Evolutionary conservation across 495 filamentous ascomycete genomes (phyloP).

Genomic region (Gamarada debralockiae): DNA sequence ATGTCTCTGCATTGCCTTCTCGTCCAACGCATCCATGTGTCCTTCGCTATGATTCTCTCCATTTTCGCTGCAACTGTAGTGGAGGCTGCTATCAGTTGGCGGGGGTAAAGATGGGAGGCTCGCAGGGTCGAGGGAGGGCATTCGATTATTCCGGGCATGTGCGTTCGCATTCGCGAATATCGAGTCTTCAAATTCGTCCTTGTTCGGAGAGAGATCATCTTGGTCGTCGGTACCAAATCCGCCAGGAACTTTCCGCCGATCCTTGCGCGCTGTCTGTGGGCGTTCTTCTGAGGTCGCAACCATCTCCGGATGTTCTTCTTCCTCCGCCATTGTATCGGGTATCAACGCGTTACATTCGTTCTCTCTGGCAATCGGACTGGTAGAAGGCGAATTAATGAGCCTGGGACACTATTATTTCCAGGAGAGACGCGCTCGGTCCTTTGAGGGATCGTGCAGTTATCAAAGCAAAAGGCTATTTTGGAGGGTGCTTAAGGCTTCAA

Average conservation of each 20-base stretch:
- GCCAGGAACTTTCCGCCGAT: constrained; percentile 21
- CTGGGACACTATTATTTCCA: not conserved
- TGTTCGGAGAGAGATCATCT: constrained; percentile 23
- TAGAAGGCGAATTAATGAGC: not conserved
- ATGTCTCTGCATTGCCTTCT: constrained; percentile 60
- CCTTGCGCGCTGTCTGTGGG: constrained; percentile 20
- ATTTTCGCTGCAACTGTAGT: constrained; percentile 15
- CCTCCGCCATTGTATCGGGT: constrained; percentile 19
- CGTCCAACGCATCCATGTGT: constrained; percentile 52
- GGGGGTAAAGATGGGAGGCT: constrained; percentile 20
- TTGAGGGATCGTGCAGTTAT: not conserved
- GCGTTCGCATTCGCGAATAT: constrained; percentile 7
- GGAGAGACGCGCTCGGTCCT: constrained; percentile 7
- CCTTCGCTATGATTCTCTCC: constrained; percentile 21
- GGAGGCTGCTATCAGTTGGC: constrained; percentile 20
- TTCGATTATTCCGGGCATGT: constrained; percentile 10
- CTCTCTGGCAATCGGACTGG: not conserved
- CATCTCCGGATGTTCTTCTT: constrained; percentile 13
- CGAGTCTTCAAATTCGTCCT: constrained; percentile 17
- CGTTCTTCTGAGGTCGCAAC: not conserved
- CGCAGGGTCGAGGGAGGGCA: constrained; percentile 18
- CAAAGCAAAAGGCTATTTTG: not conserved
- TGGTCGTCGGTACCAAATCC: constrained; percentile 14
- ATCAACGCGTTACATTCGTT: constrained; percentile 22
- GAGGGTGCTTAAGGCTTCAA: not conserved